These are phyloP conservation scores for Cinnamomum micranthum DNA, from an alignment of 164 flowering plant genomes.

Conservation along the genomic window DNA sequence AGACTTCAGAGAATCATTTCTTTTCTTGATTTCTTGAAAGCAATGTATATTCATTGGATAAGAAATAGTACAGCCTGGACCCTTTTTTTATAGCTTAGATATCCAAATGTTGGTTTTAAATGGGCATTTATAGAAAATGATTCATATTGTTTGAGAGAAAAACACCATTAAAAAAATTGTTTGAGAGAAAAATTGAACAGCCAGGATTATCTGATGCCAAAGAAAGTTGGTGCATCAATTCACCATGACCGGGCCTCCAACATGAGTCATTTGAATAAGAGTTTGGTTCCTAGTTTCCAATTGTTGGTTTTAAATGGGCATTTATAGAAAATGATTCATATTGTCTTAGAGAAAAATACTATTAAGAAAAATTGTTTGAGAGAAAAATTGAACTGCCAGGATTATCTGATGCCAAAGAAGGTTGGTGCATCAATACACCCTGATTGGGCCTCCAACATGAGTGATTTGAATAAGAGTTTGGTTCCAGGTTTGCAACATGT, in stretches of 20 bases:
- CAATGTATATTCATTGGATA: too few relatives aligned
- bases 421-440: neutral
- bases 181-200: neutral
- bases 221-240: neutral
- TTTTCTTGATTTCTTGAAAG: too few relatives aligned
- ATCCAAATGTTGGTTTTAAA: neutral
- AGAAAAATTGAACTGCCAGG: neutral
- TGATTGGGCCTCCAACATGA: too few relatives aligned
- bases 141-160: neutral
- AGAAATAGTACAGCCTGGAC: neutral
- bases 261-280: too few relatives aligned
- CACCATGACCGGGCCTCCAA: too few relatives aligned
- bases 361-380: too few relatives aligned
- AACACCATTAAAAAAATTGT: neutral
- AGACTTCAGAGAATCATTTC: too few relatives aligned
- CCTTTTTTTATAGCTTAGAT: neutral
- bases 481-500: too few relatives aligned
- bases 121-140: too few relatives aligned
- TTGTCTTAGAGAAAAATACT: neutral
- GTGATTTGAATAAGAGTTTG: too few relatives aligned
- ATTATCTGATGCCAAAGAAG: neutral
- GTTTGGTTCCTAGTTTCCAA: neutral
- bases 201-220: neutral
- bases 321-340: neutral
- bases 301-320: neutral